These are phyloP conservation scores for Erodium trifolium DNA, from an alignment of 441 rosid species.

Conservation along the genomic window DNA sequence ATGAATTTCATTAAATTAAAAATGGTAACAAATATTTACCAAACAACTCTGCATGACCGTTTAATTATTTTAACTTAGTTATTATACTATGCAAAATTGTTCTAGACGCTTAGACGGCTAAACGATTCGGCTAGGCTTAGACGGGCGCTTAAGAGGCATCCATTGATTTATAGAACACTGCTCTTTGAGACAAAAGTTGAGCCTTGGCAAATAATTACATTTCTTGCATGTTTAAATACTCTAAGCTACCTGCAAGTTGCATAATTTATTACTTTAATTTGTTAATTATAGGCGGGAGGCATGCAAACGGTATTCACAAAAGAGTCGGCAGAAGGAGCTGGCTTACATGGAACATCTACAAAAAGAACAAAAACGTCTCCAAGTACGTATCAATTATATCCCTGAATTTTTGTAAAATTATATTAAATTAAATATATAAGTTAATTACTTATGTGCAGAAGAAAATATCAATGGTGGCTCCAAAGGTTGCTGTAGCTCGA, in stretches of 20 bases:
- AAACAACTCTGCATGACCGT: too few relatives aligned
- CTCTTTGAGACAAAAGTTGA: too few relatives aligned
- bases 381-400: neutral
- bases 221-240: neutral
- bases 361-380: conserved; percentile 6
- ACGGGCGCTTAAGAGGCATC: too few relatives aligned
- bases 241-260: neutral
- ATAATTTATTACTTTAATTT: neutral
- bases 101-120: too few relatives aligned
- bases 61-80: too few relatives aligned
- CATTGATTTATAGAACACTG: too few relatives aligned
- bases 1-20: too few relatives aligned
- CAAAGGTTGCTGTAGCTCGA: neutral
- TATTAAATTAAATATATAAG: neutral
- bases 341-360: conserved; percentile 1
- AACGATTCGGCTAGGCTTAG: too few relatives aligned
- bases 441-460: neutral
- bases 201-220: too few relatives aligned
- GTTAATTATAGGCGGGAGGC: conserved; percentile 3
- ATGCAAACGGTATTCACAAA: conserved; percentile 1
- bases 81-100: too few relatives aligned
- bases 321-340: conserved; percentile 2
- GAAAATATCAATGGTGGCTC: neutral
- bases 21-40: too few relatives aligned
- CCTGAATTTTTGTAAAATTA: neutral